A percentile compares a stretch with the other conserved stretches of the same genome.
These are phyloP conservation scores for Geosmithia morbida DNA, from an alignment of 2,329 filamentous ascomycete species.

Conservation along the genomic window DNA sequence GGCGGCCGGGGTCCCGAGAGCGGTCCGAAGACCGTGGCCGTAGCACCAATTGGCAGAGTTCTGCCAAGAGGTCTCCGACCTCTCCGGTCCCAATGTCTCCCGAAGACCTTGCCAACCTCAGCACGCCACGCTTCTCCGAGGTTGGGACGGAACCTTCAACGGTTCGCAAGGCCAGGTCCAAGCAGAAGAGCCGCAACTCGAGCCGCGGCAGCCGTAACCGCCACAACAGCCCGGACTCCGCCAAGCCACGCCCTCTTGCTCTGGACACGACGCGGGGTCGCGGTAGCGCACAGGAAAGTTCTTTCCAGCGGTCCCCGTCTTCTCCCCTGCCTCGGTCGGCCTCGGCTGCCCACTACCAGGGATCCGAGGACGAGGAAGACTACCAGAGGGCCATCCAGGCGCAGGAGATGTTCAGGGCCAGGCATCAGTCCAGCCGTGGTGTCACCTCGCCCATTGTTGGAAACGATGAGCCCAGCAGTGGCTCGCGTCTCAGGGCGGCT, in stretches of 20 bases:
- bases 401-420: conserved; percentile 39
- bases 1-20: conserved; percentile 40
- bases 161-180: conserved; percentile 23
- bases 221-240: conserved; percentile 29
- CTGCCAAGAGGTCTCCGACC: conserved; percentile 71
- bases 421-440: conserved; percentile 34
- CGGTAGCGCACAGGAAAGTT: conserved; percentile 43
- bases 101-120: conserved; percentile 59
- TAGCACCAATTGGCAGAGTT: conserved; percentile 30
- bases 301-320: conserved; percentile 56
- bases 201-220: conserved; percentile 33
- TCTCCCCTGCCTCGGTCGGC: conserved; percentile 67
- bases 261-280: conserved; percentile 43
- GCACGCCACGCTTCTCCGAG: conserved; percentile 24
- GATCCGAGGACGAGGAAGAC: conserved; percentile 53
- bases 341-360: conserved; percentile 18
- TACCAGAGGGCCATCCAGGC: conserved; percentile 36
- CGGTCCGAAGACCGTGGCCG: conserved; percentile 58
- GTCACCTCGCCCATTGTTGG: conserved; percentile 18
- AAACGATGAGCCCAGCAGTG: not conserved
- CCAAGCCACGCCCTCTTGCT: conserved; percentile 26
- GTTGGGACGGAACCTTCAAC: conserved; percentile 24
- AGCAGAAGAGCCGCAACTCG: conserved; percentile 27
- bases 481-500: not conserved
- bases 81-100: conserved; percentile 92